Evolutionary conservation across 768 basidiomycete genomes (phyloP).

Genomic region (Amanita rubescens): DNA sequence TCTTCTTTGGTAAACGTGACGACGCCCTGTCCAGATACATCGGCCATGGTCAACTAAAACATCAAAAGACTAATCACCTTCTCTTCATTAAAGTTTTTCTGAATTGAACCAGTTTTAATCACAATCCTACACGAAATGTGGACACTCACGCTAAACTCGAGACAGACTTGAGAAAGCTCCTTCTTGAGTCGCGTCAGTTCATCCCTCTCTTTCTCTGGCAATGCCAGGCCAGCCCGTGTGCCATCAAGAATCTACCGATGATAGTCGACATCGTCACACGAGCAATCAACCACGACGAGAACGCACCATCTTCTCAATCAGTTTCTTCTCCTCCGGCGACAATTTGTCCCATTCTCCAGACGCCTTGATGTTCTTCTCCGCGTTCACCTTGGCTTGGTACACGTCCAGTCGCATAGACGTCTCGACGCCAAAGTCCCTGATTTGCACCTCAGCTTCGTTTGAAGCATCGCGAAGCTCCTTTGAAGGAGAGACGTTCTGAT

Average conservation of each 20-base stretch:
- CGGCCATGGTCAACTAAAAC: background rate
- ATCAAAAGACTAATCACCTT: constrained; percentile 36
- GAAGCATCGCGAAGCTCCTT: constrained; percentile 80
- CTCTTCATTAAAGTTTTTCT: constrained; percentile 92
- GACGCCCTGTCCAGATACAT: constrained; percentile 33
- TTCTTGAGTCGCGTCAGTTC: constrained; percentile 61
- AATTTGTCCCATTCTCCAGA: constrained; percentile 58
- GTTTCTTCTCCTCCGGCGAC: constrained; percentile 57
- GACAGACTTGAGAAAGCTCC: constrained; percentile 63
- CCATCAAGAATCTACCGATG: constrained; percentile 56
- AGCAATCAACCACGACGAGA: background rate
- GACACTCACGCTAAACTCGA: constrained; percentile 67
- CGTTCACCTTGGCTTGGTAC: constrained; percentile 62
- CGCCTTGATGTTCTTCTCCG: constrained; percentile 59
- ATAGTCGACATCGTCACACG: background rate
- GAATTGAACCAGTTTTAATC: background rate
- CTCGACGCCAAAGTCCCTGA: constrained; percentile 69
- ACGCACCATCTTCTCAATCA: constrained; percentile 71
- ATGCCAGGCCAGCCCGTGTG: constrained; percentile 67
- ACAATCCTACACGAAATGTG: background rate
- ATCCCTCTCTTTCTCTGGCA: constrained; percentile 55
- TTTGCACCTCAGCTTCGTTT: constrained; percentile 61
- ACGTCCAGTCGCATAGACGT: constrained; percentile 77
- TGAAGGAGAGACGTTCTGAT: constrained; percentile 72
- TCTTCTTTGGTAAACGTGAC: constrained; percentile 65